Evolutionary conservation across 2,329 filamentous ascomycete species (phyloP), one percentile per base, ranked within the genome.

Genomic region (Ramichloridium luteum): DNA sequence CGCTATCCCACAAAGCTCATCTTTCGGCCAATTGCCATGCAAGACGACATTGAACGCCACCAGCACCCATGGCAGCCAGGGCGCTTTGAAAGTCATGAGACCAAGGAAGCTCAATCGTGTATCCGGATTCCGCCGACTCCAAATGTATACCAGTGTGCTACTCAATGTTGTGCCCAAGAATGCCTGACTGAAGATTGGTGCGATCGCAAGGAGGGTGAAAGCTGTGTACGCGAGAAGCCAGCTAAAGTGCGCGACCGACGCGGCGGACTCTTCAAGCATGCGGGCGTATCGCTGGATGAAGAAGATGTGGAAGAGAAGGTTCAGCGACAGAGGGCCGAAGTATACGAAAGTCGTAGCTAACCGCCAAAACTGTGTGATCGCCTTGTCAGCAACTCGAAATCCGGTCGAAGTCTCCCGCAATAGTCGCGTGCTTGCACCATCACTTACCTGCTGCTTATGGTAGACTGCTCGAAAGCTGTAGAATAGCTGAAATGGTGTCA

Each of bases 261-360:
- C 83, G n/a, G 85, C 85, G 1, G 83, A 85, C 59, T 96, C 88
- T 60, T 98, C 90, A 28, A 98, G 74, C 26, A 96, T 79, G 30
- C 90, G 80, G 5, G 88, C 86, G 59, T 98, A 98, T 35, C 90
- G 80, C 56, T 94, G 86, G 36, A 94, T 77, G 62, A 98, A 98
- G 70, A 94, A 98, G 56, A 96, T 81, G 58, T 96, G 88, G 66
- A 94, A 96, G 46, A 96, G 70, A 25, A 98, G 76, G 56, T 96
- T 90, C 53, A 98, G 74, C 16, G 80, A 90, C 43, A 96, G 75
- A 2, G 88, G 86, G 2, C 90, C 90, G 54, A 96, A 96, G 65
- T 96, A 98, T 51, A 96, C 74, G 62, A 98, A 98, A 2, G 88
- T 93, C 2, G 88, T 92, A 25, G 93, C 52, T n/a, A 98, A 68